phyloP scores from a whole-genome alignment of 768 basidiomycete species.

The Lanmaoa rubissima region DNA sequence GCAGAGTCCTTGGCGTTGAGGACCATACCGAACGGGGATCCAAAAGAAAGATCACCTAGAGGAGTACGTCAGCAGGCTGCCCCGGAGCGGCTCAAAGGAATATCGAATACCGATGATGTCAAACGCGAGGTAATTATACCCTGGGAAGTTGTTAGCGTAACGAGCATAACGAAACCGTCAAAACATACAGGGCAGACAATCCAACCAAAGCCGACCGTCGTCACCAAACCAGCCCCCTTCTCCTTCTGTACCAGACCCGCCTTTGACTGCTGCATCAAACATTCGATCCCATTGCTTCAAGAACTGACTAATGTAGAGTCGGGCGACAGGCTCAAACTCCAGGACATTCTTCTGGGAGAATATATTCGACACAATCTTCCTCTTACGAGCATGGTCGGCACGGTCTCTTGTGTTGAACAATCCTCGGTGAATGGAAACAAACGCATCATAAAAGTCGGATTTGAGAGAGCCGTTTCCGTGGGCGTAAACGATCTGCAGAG shows the following conservation, averaged over 20 bases:
- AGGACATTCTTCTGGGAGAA: conserved; percentile 83
- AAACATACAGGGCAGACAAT: conserved; percentile 66
- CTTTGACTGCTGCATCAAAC: conserved; percentile 52
- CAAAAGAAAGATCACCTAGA: conserved; percentile 72
- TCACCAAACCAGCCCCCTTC: conserved; percentile 55
- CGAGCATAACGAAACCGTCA: neutral
- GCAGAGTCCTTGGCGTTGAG: conserved; percentile 69
- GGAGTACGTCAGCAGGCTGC: neutral
- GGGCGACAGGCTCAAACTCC: conserved; percentile 82
- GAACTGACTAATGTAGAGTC: conserved; percentile 55
- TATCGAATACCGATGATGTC: conserved; percentile 63
- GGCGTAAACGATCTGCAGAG: conserved; percentile 71
- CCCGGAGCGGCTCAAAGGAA: neutral
- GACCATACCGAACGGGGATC: conserved; percentile 88
- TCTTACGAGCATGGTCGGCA: conserved; percentile 78
- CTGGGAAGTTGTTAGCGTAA: conserved; percentile 23
- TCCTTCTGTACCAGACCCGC: conserved; percentile 57
- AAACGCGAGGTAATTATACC: conserved; percentile 66
- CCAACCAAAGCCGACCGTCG: conserved; percentile 67
- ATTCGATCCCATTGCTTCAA: conserved; percentile 76
- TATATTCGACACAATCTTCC: conserved; percentile 87
- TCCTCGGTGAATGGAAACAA: conserved; percentile 71
- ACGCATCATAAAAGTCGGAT: conserved; percentile 74
- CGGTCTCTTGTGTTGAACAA: conserved; percentile 81
- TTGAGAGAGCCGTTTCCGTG: conserved; percentile 85